A percentile compares a stretch with the other conserved stretches of the same genome.
Evolutionary conservation across 306 rosid species (phyloP).

Genomic region (Lotus japonicus): DNA sequence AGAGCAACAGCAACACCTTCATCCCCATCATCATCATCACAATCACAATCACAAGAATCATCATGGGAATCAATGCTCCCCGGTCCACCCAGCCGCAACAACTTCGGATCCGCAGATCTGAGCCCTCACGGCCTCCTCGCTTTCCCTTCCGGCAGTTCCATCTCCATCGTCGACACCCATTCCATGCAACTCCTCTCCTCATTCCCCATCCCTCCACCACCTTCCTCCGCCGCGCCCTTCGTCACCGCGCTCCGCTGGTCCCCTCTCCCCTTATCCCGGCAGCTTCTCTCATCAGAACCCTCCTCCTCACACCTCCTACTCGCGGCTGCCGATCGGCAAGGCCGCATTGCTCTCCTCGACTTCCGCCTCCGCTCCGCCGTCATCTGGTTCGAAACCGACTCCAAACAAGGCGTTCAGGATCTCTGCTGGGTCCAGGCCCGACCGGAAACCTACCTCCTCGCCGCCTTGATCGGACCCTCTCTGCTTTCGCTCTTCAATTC

Average conservation of each 20-base stretch:
- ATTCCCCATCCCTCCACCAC: slow-evolving; percentile 71
- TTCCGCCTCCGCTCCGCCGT: slow-evolving; percentile 51
- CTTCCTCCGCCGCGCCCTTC: slow-evolving; percentile 60
- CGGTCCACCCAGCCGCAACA: slow-evolving; percentile 82
- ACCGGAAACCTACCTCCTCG: slow-evolving; percentile 56
- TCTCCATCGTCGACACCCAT: slow-evolving; percentile 69
- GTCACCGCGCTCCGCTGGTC: slow-evolving; percentile 90
- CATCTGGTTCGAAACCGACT: slow-evolving; percentile 70
- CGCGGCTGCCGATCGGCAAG: slow-evolving; percentile 86
- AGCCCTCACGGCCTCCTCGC: slow-evolving; percentile 79
- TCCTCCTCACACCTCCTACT: slow-evolving; percentile 82
- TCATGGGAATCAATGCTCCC: slow-evolving; percentile 91
- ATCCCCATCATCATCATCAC: background rate
- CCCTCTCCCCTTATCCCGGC: slow-evolving; percentile 69
- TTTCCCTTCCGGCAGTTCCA: slow-evolving; percentile 79
- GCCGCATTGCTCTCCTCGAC: slow-evolving; percentile 82
- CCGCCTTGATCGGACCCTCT: slow-evolving; percentile 69
- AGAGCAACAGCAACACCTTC: background rate
- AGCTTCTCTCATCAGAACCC: slow-evolving; percentile 80
- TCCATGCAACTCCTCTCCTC: slow-evolving; percentile 78
- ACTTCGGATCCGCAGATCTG: slow-evolving; percentile 87
- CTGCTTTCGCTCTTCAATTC: slow-evolving; percentile 55
- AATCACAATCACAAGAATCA: slow-evolving; percentile 23
- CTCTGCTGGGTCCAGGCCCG: slow-evolving; percentile 86
- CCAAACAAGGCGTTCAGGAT: slow-evolving; percentile 64